These are phyloP conservation scores for Botrytis fragariae DNA, from an alignment of 2,329 filamentous ascomycete genomes.

Conservation along the genomic window DNA sequence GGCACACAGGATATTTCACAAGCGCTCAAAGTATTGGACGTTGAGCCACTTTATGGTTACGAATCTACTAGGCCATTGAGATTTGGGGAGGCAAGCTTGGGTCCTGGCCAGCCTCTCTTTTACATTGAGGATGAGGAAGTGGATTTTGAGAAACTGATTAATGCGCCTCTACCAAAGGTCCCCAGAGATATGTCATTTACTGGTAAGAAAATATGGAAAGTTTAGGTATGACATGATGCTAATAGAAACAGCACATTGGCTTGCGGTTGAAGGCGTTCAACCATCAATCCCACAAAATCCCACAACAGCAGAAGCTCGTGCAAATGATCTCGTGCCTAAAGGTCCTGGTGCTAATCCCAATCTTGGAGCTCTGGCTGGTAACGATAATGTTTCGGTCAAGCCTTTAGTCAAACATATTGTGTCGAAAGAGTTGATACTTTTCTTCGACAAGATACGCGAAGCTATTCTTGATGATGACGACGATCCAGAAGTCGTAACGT, in stretches of 20 bases:
- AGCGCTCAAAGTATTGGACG: conserved; percentile 80
- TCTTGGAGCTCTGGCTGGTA: conserved; percentile 77
- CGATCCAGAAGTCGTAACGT: conserved; percentile 68
- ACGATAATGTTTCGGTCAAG: conserved; percentile 80
- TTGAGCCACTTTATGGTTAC: conserved; percentile 95
- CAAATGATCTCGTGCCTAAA: conserved; percentile 84
- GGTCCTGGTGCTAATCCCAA: conserved; percentile 84
- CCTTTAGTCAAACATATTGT: conserved; percentile 94
- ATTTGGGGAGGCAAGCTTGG: conserved; percentile 91
- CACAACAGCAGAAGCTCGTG: conserved; percentile 76
- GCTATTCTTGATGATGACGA: conserved; percentile 86
- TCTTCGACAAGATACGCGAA: conserved; percentile 92
- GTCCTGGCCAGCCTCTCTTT: conserved; percentile 89
- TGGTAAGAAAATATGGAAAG: conserved; percentile 50
- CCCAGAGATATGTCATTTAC: conserved; percentile 91
- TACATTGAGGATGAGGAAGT: conserved; percentile 99
- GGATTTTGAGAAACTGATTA: conserved; percentile 98
- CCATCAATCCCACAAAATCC: conserved; percentile 96
- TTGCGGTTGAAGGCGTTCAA: conserved; percentile 95
- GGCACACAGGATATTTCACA: conserved; percentile 87
- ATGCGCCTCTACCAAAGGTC: conserved; percentile 90
- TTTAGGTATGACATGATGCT: background rate
- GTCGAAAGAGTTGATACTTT: conserved; percentile 91
- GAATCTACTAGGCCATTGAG: conserved; percentile 84
- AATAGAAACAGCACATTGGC: conserved; percentile 75